These are phyloP conservation scores for Citrullus mucosospermus DNA, from an alignment of 306 rosid genomes.

Conservation along the genomic window DNA sequence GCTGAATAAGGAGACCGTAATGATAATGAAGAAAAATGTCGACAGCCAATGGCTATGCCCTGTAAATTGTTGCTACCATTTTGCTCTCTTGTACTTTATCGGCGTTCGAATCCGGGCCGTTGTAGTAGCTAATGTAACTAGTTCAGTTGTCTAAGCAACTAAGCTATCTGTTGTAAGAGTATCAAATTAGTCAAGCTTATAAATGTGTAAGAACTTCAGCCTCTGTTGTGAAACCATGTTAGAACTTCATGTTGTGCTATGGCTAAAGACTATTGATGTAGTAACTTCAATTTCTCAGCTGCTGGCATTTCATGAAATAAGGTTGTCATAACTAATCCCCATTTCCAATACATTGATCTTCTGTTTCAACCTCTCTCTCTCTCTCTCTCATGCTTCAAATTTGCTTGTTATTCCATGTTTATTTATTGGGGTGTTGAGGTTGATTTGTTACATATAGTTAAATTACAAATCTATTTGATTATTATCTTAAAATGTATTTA, in stretches of 20 bases:
- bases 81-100: not conserved
- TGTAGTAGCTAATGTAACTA: constrained; percentile 6
- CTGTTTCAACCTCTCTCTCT: not conserved
- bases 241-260: constrained; percentile 1
- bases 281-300: constrained; percentile 2
- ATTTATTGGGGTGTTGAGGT: not conserved
- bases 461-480: no score
- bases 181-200: not conserved
- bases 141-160: constrained; percentile 5
- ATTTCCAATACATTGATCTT: not conserved
- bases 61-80: constrained; percentile 3
- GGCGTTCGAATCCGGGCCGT: constrained; percentile 8
- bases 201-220: not conserved
- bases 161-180: constrained; percentile 4
- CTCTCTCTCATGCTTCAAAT: not conserved
- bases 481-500: no score
- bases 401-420: not conserved
- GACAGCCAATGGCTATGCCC: constrained; percentile 1
- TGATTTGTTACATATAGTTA: no score
- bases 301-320: constrained; percentile 4
- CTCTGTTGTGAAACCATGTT: not conserved
- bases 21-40: constrained; percentile 31
- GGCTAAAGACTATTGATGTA: not conserved
- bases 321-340: not conserved
- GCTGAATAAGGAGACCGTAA: constrained; percentile 47